phyloP scores from a whole-genome alignment of 1,139 yeast species.

The Schwanniomyces etchellsii region DNA sequence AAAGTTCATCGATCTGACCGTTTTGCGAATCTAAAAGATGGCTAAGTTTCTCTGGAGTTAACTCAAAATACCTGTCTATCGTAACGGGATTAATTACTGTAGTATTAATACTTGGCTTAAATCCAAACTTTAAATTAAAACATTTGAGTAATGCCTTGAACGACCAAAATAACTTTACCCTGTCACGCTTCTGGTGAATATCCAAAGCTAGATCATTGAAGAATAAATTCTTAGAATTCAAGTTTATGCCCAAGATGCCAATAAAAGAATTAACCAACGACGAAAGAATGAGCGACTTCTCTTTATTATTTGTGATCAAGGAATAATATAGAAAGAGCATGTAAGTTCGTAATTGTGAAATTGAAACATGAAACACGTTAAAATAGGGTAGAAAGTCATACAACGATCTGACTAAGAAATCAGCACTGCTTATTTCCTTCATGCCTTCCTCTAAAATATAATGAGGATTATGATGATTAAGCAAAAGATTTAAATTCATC shows the following conservation, averaged over 20 bases:
- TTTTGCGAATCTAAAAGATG: slow-evolving; percentile 21
- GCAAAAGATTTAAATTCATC: slow-evolving; percentile 33
- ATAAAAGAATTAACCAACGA: slow-evolving; percentile 41
- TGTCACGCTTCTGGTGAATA: slow-evolving; percentile 35
- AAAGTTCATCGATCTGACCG: slow-evolving; percentile 27
- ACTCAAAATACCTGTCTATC: slow-evolving; percentile 41
- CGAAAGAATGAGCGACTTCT: slow-evolving; percentile 38
- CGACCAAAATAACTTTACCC: slow-evolving; percentile 60
- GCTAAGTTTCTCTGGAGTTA: slow-evolving; percentile 43
- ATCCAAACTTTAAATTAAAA: slow-evolving; percentile 45
- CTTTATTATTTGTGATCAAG: slow-evolving; percentile 41
- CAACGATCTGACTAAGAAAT: slow-evolving; percentile 25
- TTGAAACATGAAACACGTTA: slow-evolving; percentile 40
- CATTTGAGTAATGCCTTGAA: slow-evolving; percentile 49
- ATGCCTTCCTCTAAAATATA: slow-evolving; percentile 17
- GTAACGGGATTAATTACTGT: slow-evolving; percentile 48
- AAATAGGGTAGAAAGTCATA: slow-evolving; percentile 44
- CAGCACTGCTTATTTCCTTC: background rate
- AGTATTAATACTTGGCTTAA: slow-evolving; percentile 43
- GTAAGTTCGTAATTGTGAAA: slow-evolving; percentile 38
- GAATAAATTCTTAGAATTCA: slow-evolving; percentile 40
- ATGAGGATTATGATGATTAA: slow-evolving; percentile 35
- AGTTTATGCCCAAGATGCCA: slow-evolving; percentile 43
- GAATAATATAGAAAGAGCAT: slow-evolving; percentile 39
- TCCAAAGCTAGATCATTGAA: slow-evolving; percentile 40